Evolutionary conservation across 306 rosid genomes (phyloP), one percentile per base, ranked within the genome.

Genomic region (Castanea crenata): DNA sequence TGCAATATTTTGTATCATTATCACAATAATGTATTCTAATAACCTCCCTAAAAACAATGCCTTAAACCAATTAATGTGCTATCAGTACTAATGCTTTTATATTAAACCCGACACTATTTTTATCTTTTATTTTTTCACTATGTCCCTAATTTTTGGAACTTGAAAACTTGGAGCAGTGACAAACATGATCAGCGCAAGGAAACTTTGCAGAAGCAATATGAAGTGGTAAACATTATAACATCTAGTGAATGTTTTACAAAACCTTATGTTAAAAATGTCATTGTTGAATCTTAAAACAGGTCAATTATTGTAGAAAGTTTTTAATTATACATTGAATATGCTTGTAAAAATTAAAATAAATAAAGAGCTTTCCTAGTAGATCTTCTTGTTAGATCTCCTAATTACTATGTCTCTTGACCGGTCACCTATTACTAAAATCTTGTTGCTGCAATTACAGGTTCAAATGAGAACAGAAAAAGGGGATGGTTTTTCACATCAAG

Each of bases 211-310:
- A 23, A 78, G 54, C 90, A 87, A 74, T 83, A 83, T 58, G 46
- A 81, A 68, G 81, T 51, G 75, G 90, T 86, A 38, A 38, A 38
- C 11, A n/a, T 56, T 56, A 38, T 23, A 23, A 23, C 46, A 38
- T 38, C 46, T 38, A 1, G 46, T 38, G 46, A 38, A 38, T 38
- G 46, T 38, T 38, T 38, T 38, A 38, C 46, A 38, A 38, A 38
- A 38, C 2, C 46, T 7, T 11, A 38, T 38, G 3, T 38, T 38
- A 38, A 7, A 38, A 38, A 38, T 5, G 89, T 89, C 25, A 87
- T 89, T 79, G 85, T 87, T 3, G 19, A 89, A 89, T 64, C 93
- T 89, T 1, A 87, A 71, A 70, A 88, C 80, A 9, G 93, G 91
- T 20, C 2, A 34, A 69, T 85, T 12, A 72, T 89, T 15, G 79